These are phyloP conservation scores for Balamuthia mandrillaris DNA, from an alignment of 208 protist genomes.

Conservation along the genomic window DNA sequence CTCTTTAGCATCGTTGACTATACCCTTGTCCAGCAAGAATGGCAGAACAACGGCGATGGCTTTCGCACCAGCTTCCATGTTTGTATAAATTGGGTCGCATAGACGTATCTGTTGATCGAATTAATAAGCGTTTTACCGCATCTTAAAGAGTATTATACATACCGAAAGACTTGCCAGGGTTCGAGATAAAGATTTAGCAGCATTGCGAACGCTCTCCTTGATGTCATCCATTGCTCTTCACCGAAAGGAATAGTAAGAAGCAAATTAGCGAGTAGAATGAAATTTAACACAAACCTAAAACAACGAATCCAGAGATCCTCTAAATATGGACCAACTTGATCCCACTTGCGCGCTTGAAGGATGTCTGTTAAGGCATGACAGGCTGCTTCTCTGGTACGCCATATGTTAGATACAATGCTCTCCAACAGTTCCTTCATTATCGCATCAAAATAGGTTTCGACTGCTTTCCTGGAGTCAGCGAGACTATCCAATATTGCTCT, in stretches of 20 bases:
- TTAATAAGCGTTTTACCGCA: too few species aligned
- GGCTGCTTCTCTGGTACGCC: constrained; percentile 52
- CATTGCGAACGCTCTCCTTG: constrained; percentile 53
- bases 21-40: constrained; percentile 28
- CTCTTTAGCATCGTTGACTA: constrained; percentile 26
- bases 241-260: too few species aligned
- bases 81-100: constrained; percentile 50
- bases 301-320: constrained; percentile 50
- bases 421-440: constrained; percentile 58
- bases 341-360: background rate
- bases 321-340: constrained; percentile 41
- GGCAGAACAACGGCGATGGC: constrained; percentile 37
- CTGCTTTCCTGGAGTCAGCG: constrained; percentile 1
- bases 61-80: background rate
- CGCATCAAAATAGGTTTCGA: constrained; percentile 44
- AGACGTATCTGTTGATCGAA: too few species aligned
- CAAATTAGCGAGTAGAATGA: too few species aligned
- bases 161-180: constrained; percentile 44
- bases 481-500: constrained; percentile 20
- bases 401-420: constrained; percentile 46
- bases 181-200: constrained; percentile 44
- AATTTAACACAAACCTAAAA: constrained; percentile 49
- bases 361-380: constrained; percentile 46
- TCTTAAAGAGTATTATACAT: too few species aligned
- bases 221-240: constrained; percentile 40